These are phyloP conservation scores for Salvia sclarea DNA, from an alignment of 305 asterid genomes.

Conservation along the genomic window DNA sequence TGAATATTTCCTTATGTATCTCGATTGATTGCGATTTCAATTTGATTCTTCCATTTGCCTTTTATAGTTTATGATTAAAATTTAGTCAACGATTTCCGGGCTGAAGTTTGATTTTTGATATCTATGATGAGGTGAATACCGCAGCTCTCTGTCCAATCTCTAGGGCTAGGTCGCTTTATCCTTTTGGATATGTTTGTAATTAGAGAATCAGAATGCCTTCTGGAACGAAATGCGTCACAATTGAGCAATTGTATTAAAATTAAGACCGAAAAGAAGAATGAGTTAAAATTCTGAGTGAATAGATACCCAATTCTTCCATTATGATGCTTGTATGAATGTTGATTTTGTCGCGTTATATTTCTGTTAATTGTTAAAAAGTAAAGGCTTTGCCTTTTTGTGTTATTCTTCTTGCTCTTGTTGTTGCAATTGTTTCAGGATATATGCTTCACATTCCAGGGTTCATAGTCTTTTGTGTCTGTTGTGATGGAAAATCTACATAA, in stretches of 20 bases:
- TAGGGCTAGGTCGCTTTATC: slow-evolving; percentile 41
- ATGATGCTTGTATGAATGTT: neutral
- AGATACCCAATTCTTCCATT: neutral
- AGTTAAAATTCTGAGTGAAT: slow-evolving; percentile 11
- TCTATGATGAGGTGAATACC: slow-evolving; percentile 17
- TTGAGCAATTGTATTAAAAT: neutral
- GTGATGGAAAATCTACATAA: slow-evolving; percentile 17
- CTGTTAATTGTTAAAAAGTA: neutral
- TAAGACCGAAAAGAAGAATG: neutral
- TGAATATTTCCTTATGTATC: slow-evolving; percentile 14
- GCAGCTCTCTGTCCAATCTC: slow-evolving; percentile 2
- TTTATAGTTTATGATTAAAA: slow-evolving; percentile 8
- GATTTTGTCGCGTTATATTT: slow-evolving; percentile 7
- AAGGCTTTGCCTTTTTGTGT: neutral
- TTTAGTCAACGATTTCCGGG: slow-evolving; percentile 17
- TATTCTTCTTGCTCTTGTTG: neutral
- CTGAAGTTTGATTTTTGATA: slow-evolving; percentile 6
- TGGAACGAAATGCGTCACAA: slow-evolving; percentile 18
- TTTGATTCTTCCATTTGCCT: slow-evolving; percentile 12
- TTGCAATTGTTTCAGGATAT: slow-evolving; percentile 13
- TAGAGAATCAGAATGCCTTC: slow-evolving; percentile 7
- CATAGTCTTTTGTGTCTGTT: slow-evolving; percentile 11
- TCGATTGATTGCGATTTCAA: slow-evolving; percentile 16
- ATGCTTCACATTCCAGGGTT: neutral
- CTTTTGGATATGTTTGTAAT: slow-evolving; percentile 12